phyloP scores from a whole-genome alignment of 2,329 filamentous ascomycete species.

The Cyphellophora europaea region DNA sequence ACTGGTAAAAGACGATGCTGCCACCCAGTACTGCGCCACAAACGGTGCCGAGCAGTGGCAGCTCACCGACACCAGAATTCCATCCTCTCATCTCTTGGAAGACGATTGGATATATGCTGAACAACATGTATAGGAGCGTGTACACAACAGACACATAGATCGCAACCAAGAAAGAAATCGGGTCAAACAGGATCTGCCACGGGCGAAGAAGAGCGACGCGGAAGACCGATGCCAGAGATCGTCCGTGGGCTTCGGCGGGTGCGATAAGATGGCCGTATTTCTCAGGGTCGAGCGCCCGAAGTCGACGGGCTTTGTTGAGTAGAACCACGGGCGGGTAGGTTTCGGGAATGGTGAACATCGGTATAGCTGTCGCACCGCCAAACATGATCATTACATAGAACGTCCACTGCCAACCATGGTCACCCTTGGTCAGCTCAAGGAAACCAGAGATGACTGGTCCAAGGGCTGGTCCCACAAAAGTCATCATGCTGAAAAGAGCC shows the following conservation, averaged over 20 bases:
- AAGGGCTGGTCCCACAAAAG: slow-evolving; percentile 45
- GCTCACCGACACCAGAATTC: slow-evolving; percentile 36
- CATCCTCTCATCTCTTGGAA: slow-evolving; percentile 37
- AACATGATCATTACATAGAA: slow-evolving; percentile 36
- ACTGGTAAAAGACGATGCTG: slow-evolving; percentile 17
- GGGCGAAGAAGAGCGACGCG: slow-evolving; percentile 42
- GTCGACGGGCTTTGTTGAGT: slow-evolving; percentile 43
- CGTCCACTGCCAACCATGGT: slow-evolving; percentile 31
- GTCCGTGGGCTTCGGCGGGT: slow-evolving; percentile 38
- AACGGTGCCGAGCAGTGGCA: slow-evolving; percentile 42
- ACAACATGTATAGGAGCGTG: slow-evolving; percentile 48
- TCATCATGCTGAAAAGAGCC: slow-evolving; percentile 44
- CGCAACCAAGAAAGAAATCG: slow-evolving; percentile 39
- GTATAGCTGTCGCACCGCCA: slow-evolving; percentile 23
- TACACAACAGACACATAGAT: slow-evolving; percentile 43
- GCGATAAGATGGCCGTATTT: slow-evolving; percentile 46
- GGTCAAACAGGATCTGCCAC: slow-evolving; percentile 39
- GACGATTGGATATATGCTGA: slow-evolving; percentile 47
- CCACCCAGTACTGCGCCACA: slow-evolving; percentile 39
- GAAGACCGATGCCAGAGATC: slow-evolving; percentile 36
- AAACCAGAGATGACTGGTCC: slow-evolving; percentile 50
- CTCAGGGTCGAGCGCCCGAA: slow-evolving; percentile 38
- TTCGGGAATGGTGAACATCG: slow-evolving; percentile 52
- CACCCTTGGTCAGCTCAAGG: slow-evolving; percentile 40
- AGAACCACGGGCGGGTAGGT: slow-evolving; percentile 45